Conservation (phyloP, 768 basidiomycete genomes). For the Russula emetica region DNA sequence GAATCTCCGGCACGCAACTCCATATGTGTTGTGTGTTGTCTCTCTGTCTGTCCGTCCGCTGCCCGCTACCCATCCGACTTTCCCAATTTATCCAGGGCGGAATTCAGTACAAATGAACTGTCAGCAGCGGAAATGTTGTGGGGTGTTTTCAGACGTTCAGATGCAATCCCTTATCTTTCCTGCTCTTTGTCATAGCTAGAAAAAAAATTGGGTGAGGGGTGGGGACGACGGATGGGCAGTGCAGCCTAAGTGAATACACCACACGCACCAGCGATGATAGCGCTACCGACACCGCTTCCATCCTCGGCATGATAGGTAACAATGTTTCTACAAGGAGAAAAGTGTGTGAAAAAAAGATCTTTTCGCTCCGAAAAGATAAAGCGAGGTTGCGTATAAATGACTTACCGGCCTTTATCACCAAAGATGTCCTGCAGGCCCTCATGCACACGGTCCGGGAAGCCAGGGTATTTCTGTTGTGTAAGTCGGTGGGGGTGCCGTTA, state of each 20-base stretch:
- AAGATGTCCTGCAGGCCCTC: conserved; percentile 92
- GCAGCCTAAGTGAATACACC: too few relatives aligned
- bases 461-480: conserved; percentile 82
- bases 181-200: conserved; percentile 83
- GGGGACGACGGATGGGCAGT: not conserved
- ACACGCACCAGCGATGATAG: conserved; percentile 81
- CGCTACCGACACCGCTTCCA: conserved; percentile 91
- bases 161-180: conserved; percentile 64
- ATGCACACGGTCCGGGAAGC: conserved; percentile 89
- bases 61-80: too few relatives aligned
- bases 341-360: not conserved
- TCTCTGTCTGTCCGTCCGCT: too few relatives aligned
- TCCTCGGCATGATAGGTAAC: conserved; percentile 83
- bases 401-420: conserved; percentile 89
- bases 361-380: not conserved
- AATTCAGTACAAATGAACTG: not conserved
- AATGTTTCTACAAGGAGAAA: conserved; percentile 47
- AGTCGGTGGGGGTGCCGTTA: not conserved
- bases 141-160: conserved; percentile 41
- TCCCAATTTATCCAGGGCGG: not conserved
- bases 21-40: too few relatives aligned
- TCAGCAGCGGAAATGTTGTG: not conserved
- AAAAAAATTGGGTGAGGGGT: too few relatives aligned
- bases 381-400: conserved; percentile 16
- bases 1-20: too few relatives aligned